Base-by-base conservation (phyloP, 768 basidiomycete species). In the Boletus vermiculosoides region DNA sequence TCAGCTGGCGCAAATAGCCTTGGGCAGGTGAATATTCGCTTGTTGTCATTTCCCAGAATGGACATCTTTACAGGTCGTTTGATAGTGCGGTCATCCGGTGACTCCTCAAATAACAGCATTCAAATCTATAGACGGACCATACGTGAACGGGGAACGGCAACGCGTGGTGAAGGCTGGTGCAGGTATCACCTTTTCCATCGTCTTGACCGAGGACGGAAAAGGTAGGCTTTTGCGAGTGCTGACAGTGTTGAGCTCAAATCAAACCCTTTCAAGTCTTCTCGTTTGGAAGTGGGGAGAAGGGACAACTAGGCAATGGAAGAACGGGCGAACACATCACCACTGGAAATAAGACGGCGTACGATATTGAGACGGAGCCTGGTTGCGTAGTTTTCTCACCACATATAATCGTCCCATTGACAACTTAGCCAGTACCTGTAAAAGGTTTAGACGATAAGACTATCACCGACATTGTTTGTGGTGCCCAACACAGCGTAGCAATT, bases 291-390 rank as follows among this genome's bases (percentile, higher is more conserved):
- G 92, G 86, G 22, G 94, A 97, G 72, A 86, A 92, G 56, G 96
- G 96, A 1, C 95, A 97, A 62, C 78, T 98, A 0, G 96, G 94
- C 0, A 95, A 93, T 69, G 96, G 95, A 18, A 84, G 84, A 60
- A 95, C 93, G 0, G 93, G 95, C n/a, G 94, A 96, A 72, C 83
- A 92, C 36, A 91, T 96, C 56, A 83, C 87, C 10, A 88, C 89
- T 1, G 90, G 89, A 20, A 92, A 92, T 64, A 93, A 93, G 73
- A 84, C 86, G 0, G 85, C 83, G 12, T 96, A 82, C 65, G 94
- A 96, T 66, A 80, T 90, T 20, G 87, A 92, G 63, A 73, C 77
- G 34, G 78, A 83, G 10, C 90, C 91, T 25, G 76, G 91, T 72
- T 89, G 64, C 62, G 79, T 61, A 31, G 25, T 56, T 53, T 31